Conservation (phyloP, 345 rosid genomes). For the Atalantia buxifolia region DNA sequence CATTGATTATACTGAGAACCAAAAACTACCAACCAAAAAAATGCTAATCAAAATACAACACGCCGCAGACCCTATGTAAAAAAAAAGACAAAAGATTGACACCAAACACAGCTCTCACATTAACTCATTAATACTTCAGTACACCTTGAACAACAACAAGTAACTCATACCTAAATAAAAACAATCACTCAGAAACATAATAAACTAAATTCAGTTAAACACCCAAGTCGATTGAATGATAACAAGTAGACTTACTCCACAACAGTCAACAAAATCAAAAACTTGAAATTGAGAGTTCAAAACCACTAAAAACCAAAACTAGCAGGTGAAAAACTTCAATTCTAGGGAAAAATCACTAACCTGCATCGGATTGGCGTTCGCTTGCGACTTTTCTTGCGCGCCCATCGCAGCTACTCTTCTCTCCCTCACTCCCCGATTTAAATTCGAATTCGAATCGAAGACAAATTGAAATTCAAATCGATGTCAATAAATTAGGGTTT, state of each 20-base stretch:
- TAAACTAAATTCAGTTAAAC: background rate
- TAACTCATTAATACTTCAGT: background rate
- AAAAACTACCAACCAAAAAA: background rate
- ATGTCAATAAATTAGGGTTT: constrained; percentile 55
- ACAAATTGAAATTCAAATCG: constrained; percentile 19
- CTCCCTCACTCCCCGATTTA: constrained; percentile 19
- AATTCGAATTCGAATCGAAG: constrained; percentile 30
- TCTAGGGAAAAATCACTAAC: constrained; percentile 41
- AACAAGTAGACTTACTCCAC: constrained; percentile 3
- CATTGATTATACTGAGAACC: background rate
- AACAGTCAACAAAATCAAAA: background rate
- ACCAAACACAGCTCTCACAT: background rate
- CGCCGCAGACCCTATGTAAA: background rate
- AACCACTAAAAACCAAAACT: background rate
- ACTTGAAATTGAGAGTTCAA: background rate
- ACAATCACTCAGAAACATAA: background rate
- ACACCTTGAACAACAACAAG: background rate
- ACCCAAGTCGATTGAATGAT: background rate
- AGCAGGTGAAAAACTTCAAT: constrained; percentile 4
- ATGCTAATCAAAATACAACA: background rate
- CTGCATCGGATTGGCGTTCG: constrained; percentile 84
- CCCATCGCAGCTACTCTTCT: constrained; percentile 55
- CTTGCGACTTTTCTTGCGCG: constrained; percentile 74
- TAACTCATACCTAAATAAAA: background rate
- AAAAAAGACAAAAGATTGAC: background rate